A percentile compares a stretch with the other conserved stretches of the same genome.
These are phyloP conservation scores for Pythium pyrilobum DNA, from an alignment of 352 stramenopile genomes.

Conservation along the genomic window DNA sequence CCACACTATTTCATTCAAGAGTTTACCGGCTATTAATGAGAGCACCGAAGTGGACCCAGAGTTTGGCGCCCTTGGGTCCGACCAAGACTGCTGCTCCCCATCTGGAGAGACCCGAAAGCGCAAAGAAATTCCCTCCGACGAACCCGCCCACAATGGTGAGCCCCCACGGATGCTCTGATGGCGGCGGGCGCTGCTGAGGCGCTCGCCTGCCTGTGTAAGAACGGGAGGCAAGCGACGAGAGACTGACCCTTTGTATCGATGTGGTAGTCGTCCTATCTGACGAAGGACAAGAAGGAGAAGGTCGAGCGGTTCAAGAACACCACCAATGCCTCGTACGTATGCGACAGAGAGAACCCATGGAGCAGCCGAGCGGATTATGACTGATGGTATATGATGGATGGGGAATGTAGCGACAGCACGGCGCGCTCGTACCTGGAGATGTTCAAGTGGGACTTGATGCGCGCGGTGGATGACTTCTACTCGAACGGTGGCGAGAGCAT, in stretches of 20 bases:
- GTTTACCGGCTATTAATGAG: too few relatives aligned
- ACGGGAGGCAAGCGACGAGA: neutral
- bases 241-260: neutral
- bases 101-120: too few relatives aligned
- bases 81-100: too few relatives aligned
- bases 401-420: conserved; percentile 40
- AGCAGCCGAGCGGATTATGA: neutral
- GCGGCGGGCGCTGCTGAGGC: too few relatives aligned
- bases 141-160: neutral
- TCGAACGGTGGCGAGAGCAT: conserved; percentile 43
- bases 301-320: conserved; percentile 67
- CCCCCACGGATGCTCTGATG: too few relatives aligned
- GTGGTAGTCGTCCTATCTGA: conserved; percentile 15
- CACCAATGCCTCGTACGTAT: conserved; percentile 63
- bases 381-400: neutral
- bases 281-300: conserved; percentile 70
- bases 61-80: too few relatives aligned
- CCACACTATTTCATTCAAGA: too few relatives aligned
- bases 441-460: conserved; percentile 78
- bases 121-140: too few relatives aligned
- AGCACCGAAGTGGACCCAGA: too few relatives aligned
- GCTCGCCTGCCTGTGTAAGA: neutral
- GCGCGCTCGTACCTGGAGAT: conserved; percentile 70
- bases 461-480: conserved; percentile 76
- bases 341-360: neutral